phyloP scores from a whole-genome alignment of 495 filamentous ascomycete species.

The Hypoxylon lenormandii region DNA sequence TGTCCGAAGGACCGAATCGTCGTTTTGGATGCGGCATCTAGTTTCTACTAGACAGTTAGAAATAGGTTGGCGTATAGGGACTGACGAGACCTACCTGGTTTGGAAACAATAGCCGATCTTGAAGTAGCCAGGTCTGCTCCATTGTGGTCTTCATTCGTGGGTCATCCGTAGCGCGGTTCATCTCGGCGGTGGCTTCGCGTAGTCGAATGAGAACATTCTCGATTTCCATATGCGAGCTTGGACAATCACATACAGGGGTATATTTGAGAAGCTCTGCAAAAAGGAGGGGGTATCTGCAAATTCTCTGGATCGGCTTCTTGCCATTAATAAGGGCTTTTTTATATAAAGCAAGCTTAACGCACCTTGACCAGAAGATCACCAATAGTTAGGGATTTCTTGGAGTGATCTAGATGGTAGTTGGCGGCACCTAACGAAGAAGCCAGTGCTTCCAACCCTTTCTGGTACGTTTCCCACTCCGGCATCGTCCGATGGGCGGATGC shows the following conservation, averaged over 20 bases:
- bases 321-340: constrained; percentile 33
- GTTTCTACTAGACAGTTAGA: constrained; percentile 51
- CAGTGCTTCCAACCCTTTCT: constrained; percentile 88
- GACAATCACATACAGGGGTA: constrained; percentile 86
- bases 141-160: constrained; percentile 66
- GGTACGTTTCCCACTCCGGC: constrained; percentile 81
- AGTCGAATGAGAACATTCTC: constrained; percentile 77
- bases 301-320: constrained; percentile 85
- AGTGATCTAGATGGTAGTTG: constrained; percentile 70
- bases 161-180: constrained; percentile 82
- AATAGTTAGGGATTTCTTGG: constrained; percentile 79
- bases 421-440: constrained; percentile 78
- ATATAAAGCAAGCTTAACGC: constrained; percentile 24
- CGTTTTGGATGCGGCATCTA: constrained; percentile 61
- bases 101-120: constrained; percentile 79
- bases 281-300: constrained; percentile 91
- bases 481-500: constrained; percentile 74
- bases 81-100: constrained; percentile 67
- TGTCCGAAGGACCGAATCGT: constrained; percentile 82
- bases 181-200: constrained; percentile 74
- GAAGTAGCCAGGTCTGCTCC: constrained; percentile 80
- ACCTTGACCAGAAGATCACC: constrained; percentile 93
- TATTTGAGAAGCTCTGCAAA: constrained; percentile 83
- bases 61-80: constrained; percentile 3
- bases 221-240: constrained; percentile 80